Conservation (phyloP, 2,329 filamentous ascomycete species). For the Apiospora phragmitis region DNA sequence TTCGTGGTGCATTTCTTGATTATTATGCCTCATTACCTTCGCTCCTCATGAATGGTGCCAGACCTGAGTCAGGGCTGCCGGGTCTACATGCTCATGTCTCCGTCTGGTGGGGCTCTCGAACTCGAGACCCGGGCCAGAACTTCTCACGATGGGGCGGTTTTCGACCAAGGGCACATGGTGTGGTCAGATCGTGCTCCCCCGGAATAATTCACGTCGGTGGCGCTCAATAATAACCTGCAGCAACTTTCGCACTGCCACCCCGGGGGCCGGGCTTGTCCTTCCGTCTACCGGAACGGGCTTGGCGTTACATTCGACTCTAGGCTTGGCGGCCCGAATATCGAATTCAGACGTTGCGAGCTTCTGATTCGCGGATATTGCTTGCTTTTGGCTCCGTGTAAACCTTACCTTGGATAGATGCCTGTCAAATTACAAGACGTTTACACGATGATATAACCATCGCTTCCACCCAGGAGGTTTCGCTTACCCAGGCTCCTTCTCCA, state of each 20-base stretch:
- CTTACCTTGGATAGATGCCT: not conserved
- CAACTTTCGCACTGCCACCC: not conserved
- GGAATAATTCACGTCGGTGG: not conserved
- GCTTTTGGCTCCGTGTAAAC: not conserved
- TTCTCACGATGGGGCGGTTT: not conserved
- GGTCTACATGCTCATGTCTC: not conserved
- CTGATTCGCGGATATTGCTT: not conserved
- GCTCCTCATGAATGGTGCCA: not conserved
- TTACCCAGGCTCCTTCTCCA: not conserved
- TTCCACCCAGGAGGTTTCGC: not conserved
- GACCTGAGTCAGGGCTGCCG: not conserved
- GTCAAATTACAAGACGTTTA: no score
- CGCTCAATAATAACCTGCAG: not conserved
- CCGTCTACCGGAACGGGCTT: conserved; percentile 4
- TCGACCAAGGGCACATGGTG: not conserved
- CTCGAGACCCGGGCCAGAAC: not conserved
- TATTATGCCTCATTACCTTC: not conserved
- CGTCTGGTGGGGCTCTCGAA: not conserved
- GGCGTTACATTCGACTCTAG: not conserved
- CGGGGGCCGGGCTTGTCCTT: not conserved
- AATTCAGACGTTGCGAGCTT: not conserved
- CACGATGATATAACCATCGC: not conserved
- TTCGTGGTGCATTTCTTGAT: not conserved
- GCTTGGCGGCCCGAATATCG: not conserved
- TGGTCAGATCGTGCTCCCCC: not conserved